Evolutionary conservation across 192 early-diverging fungal species (phyloP).

Genomic region (Backusella parvicylindrica): DNA sequence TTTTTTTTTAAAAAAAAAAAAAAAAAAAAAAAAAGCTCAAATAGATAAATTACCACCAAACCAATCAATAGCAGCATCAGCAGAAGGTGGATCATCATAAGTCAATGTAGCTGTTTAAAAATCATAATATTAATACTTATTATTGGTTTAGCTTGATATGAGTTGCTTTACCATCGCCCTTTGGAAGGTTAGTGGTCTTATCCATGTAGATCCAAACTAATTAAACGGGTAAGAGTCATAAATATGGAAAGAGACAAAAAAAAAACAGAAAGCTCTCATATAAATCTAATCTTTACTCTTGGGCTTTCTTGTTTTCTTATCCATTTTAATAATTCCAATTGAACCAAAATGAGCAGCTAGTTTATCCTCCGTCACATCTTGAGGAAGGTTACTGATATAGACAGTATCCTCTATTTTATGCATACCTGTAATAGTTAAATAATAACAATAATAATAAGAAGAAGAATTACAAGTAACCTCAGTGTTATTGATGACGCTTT

Average conservation of each 20-base stretch:
- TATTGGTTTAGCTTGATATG: neutral
- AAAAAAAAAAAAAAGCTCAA: constrained; percentile 42
- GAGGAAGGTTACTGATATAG: constrained; percentile 63
- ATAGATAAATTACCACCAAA: constrained; percentile 52
- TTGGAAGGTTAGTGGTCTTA: constrained; percentile 55
- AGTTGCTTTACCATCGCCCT: constrained; percentile 64
- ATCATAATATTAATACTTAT: neutral
- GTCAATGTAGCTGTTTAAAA: constrained; percentile 59
- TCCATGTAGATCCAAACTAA: constrained; percentile 71
- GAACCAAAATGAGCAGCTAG: constrained; percentile 61
- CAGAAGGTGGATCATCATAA: constrained; percentile 70
- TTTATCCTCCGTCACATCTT: constrained; percentile 58
- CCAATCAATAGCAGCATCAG: constrained; percentile 71
- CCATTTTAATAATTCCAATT: constrained; percentile 70
- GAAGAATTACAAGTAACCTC: too few species aligned
- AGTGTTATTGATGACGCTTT: neutral
- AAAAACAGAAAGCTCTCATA: neutral
- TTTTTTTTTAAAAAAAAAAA: too few species aligned
- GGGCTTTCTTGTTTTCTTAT: constrained; percentile 56
- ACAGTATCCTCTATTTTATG: constrained; percentile 55
- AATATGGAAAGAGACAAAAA: constrained; percentile 26
- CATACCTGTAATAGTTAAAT: constrained; percentile 1
- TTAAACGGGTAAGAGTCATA: constrained; percentile 38
- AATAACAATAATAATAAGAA: neutral
- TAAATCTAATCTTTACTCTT: constrained; percentile 46